A percentile compares a stretch with the other conserved stretches of the same genome.
These are phyloP conservation scores for Hypoxylon sp. DNA, from an alignment of 2,329 filamentous ascomycete species.

Conservation along the genomic window DNA sequence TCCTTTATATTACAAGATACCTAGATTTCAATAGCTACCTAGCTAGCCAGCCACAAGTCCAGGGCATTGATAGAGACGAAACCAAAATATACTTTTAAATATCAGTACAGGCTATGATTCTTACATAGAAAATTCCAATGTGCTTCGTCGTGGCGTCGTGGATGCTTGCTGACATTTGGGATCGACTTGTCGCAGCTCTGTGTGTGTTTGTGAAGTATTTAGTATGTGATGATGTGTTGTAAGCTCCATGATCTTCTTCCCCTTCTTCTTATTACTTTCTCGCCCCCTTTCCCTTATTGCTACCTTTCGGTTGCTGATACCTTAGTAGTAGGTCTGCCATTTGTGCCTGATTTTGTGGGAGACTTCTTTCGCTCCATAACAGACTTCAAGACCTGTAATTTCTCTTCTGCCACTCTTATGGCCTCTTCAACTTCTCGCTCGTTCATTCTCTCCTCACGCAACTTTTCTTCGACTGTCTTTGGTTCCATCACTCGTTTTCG, in stretches of 20 bases:
- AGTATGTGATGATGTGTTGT: constrained; percentile 16
- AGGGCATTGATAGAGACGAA: constrained; percentile 26
- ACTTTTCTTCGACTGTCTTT: constrained; percentile 71
- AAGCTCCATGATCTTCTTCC: constrained; percentile 1
- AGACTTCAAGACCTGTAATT: constrained; percentile 80
- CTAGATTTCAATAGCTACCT: constrained; percentile 34
- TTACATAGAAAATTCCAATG: constrained; percentile 36
- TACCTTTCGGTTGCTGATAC: constrained; percentile 41
- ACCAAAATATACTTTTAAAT: constrained; percentile 25
- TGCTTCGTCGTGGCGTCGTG: constrained; percentile 45
- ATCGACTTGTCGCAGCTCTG: constrained; percentile 35
- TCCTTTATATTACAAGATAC: constrained; percentile 44
- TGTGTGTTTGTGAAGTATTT: constrained; percentile 16
- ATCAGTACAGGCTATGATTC: constrained; percentile 44
- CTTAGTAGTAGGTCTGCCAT: constrained; percentile 42
- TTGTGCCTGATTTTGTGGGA: constrained; percentile 31
- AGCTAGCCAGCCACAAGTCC: constrained; percentile 15
- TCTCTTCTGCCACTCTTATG: constrained; percentile 88
- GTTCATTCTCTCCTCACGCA: constrained; percentile 74
- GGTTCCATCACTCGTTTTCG: constrained; percentile 68
- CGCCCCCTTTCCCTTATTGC: constrained; percentile 10
- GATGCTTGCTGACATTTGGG: constrained; percentile 38
- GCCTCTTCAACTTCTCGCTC: constrained; percentile 83
- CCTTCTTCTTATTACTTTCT: constrained; percentile 12
- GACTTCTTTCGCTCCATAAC: constrained; percentile 74